Percentiles rank a stretch among this genome's conserved stretches.
Evolutionary conservation across 2,329 filamentous ascomycete species (phyloP).

Genomic region (Colletotrichum navitas): DNA sequence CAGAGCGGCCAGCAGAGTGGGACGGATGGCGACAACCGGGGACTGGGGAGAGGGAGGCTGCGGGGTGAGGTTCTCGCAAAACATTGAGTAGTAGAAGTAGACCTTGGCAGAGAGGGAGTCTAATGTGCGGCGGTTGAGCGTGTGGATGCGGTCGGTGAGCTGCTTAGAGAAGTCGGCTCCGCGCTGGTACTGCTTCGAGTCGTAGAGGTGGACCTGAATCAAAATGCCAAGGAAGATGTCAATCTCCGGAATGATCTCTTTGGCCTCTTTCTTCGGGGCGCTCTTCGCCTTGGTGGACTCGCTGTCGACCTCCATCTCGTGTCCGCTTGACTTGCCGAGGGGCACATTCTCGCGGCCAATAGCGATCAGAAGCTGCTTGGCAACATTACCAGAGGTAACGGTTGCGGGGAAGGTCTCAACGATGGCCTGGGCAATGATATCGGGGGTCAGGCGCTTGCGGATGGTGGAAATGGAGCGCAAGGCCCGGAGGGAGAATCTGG

Average conservation of each 20-base stretch:
- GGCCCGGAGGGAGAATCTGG: slow-evolving; percentile 93
- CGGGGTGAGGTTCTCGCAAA: slow-evolving; percentile 90
- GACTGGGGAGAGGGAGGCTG: slow-evolving; percentile 91
- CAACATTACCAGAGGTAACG: slow-evolving; percentile 71
- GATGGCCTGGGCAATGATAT: slow-evolving; percentile 84
- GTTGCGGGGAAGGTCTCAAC: slow-evolving; percentile 80
- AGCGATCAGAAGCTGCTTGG: slow-evolving; percentile 77
- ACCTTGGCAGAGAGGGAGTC: slow-evolving; percentile 95
- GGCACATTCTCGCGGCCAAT: slow-evolving; percentile 76
- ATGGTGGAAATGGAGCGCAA: slow-evolving; percentile 95
- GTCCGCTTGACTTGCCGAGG: slow-evolving; percentile 67
- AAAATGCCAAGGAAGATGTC: slow-evolving; percentile 91
- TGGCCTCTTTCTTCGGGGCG: slow-evolving; percentile 73
- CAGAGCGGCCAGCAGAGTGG: slow-evolving; percentile 86
- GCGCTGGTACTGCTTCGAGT: slow-evolving; percentile 82
- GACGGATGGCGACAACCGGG: slow-evolving; percentile 86
- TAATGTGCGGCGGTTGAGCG: slow-evolving; percentile 91
- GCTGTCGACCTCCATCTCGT: slow-evolving; percentile 81
- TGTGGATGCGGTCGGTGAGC: slow-evolving; percentile 86
- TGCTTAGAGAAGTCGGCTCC: slow-evolving; percentile 88
- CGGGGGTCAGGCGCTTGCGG: slow-evolving; percentile 88
- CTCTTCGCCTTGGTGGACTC: slow-evolving; percentile 69
- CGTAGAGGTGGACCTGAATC: slow-evolving; percentile 88
- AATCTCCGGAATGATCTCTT: slow-evolving; percentile 87
- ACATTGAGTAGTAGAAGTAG: slow-evolving; percentile 98